Evolutionary conservation across 108 stramenopile genomes (phyloP).

Genomic region (Pseudonitzschia delicatissima): DNA sequence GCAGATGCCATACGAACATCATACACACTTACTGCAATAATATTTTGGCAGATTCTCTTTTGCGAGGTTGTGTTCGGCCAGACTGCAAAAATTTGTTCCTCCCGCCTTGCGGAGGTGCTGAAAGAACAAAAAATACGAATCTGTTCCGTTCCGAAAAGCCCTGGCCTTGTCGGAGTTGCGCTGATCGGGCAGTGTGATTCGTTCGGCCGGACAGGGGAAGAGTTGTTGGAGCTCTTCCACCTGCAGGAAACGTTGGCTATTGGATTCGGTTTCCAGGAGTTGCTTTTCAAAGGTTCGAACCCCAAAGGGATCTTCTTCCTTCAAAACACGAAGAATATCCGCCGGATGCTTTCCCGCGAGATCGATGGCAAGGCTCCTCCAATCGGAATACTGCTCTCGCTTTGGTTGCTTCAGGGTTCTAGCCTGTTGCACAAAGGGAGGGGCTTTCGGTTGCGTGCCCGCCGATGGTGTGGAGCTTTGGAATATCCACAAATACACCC

Average conservation of each 20-base stretch:
- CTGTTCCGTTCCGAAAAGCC: slow-evolving; percentile 48
- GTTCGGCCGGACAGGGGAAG: slow-evolving; percentile 77
- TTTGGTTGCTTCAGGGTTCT: slow-evolving; percentile 1
- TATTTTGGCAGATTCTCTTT: slow-evolving; percentile 49
- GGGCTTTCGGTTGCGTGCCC: neutral
- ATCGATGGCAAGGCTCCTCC: slow-evolving; percentile 48
- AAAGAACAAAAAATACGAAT: slow-evolving; percentile 63
- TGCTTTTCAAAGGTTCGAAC: slow-evolving; percentile 55
- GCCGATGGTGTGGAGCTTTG: neutral
- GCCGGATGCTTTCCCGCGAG: slow-evolving; percentile 48
- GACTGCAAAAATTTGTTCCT: slow-evolving; percentile 76
- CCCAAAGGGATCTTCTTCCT: slow-evolving; percentile 68
- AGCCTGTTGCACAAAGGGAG: no score
- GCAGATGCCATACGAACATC: neutral
- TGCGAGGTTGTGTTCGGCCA: slow-evolving; percentile 69
- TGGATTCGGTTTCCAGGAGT: slow-evolving; percentile 54
- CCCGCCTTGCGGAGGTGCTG: slow-evolving; percentile 83
- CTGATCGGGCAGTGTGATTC: slow-evolving; percentile 75
- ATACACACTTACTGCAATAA: slow-evolving; percentile 36
- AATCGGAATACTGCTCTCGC: slow-evolving; percentile 26
- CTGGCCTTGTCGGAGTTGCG: slow-evolving; percentile 46
- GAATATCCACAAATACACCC: neutral
- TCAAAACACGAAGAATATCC: slow-evolving; percentile 40
- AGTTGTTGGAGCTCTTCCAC: slow-evolving; percentile 46
- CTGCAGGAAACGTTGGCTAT: slow-evolving; percentile 29